phyloP scores from a whole-genome alignment of 192 early-diverging fungal species.

The Kappamyces sp. region DNA sequence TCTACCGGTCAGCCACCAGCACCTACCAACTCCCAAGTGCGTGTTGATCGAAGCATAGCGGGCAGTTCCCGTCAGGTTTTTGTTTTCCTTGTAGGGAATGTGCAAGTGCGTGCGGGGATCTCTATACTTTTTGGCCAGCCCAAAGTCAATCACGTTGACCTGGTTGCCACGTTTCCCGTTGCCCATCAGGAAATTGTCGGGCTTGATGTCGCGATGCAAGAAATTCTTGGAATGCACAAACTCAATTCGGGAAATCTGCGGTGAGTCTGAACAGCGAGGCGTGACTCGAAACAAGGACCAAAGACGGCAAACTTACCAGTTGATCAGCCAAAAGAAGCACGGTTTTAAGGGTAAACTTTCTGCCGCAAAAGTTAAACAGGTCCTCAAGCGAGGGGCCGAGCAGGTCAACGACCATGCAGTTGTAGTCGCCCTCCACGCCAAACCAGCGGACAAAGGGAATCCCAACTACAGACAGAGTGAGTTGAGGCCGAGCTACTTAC shows the following conservation, averaged over 20 bases:
- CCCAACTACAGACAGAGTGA: slow-evolving; percentile 34
- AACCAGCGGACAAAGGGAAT: slow-evolving; percentile 62
- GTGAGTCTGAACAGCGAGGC: not conserved
- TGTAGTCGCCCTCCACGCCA: slow-evolving; percentile 49
- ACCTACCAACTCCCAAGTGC: slow-evolving; percentile 52
- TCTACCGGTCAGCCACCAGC: slow-evolving; percentile 26
- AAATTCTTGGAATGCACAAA: slow-evolving; percentile 66
- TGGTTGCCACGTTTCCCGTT: slow-evolving; percentile 56
- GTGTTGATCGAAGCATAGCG: slow-evolving; percentile 57
- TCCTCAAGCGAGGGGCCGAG: slow-evolving; percentile 56
- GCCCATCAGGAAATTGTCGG: slow-evolving; percentile 60
- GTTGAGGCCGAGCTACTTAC: slow-evolving; percentile 21
- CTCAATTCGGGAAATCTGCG: slow-evolving; percentile 56
- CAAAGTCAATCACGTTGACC: slow-evolving; percentile 64
- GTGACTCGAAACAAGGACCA: slow-evolving; percentile 12
- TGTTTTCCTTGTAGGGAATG: slow-evolving; percentile 63
- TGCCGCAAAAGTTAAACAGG: slow-evolving; percentile 60
- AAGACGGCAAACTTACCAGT: slow-evolving; percentile 30
- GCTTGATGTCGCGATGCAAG: slow-evolving; percentile 60
- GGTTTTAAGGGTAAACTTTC: slow-evolving; percentile 58
- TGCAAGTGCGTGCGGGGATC: slow-evolving; percentile 60
- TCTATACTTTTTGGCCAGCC: slow-evolving; percentile 59
- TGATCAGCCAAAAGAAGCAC: slow-evolving; percentile 59
- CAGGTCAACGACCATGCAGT: slow-evolving; percentile 62
- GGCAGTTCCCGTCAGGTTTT: slow-evolving; percentile 61